Percentiles rank a stretch among this genome's conserved stretches.
These are phyloP conservation scores for Friedmanniomyces simplex DNA, from an alignment of 495 filamentous ascomycete species.

Conservation along the genomic window DNA sequence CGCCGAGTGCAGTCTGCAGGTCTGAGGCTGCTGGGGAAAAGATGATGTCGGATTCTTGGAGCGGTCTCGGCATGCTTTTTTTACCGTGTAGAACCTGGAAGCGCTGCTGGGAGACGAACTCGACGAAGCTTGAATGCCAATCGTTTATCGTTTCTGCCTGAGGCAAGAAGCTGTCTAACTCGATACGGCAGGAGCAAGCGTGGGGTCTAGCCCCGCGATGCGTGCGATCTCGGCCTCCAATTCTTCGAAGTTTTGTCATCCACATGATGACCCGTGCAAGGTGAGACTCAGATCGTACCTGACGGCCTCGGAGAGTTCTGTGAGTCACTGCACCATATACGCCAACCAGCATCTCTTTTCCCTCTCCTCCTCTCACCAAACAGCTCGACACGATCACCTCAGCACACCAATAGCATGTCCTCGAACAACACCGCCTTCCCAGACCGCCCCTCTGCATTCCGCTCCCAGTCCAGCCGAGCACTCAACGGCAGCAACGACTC, in stretches of 20 bases:
- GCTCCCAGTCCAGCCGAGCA: slow-evolving; percentile 13
- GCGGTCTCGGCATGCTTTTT: neutral
- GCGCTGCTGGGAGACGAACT: neutral
- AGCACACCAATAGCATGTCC: neutral
- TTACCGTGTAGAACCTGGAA: too few species aligned
- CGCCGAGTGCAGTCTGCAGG: slow-evolving; percentile 34
- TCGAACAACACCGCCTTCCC: neutral
- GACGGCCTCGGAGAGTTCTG: neutral
- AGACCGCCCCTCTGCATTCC: slow-evolving; percentile 14
- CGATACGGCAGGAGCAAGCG: neutral
- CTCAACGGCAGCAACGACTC: neutral
- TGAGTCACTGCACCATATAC: neutral
- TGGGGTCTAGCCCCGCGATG: neutral
- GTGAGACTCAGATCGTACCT: neutral
- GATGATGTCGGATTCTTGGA: slow-evolving; percentile 24
- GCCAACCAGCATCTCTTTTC: neutral
- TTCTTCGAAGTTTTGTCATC: neutral
- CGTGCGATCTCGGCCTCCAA: neutral
- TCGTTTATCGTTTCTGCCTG: neutral
- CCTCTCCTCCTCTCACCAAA: neutral
- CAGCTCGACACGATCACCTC: neutral
- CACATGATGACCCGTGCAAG: neutral
- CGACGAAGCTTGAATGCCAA: neutral
- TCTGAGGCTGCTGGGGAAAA: slow-evolving; percentile 22
- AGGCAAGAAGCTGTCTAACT: neutral